Percentiles rank a stretch among this genome's conserved stretches.
Evolutionary conservation across 805 yeast species (phyloP).

Genomic region (Candida mattraensis): DNA sequence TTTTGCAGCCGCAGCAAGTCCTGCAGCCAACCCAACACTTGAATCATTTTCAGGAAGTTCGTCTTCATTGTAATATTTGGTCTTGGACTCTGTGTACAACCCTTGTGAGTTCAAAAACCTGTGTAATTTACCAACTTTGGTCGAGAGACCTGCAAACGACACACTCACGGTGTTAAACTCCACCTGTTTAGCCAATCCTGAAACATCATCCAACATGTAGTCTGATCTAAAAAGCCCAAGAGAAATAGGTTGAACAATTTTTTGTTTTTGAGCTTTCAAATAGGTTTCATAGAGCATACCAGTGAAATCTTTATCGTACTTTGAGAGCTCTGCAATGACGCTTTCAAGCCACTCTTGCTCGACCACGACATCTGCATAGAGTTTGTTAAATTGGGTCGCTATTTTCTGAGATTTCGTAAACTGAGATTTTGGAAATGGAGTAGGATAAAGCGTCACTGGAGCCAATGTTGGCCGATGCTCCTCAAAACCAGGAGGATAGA

Average conservation of each 20-base stretch:
- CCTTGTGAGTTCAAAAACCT: constrained; percentile 60
- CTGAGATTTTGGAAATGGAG: constrained; percentile 73
- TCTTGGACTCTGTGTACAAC: constrained; percentile 44
- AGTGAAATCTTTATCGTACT: constrained; percentile 74
- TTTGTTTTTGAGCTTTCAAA: constrained; percentile 44
- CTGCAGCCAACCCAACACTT: constrained; percentile 57
- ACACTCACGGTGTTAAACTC: constrained; percentile 96
- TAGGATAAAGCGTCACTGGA: constrained; percentile 88
- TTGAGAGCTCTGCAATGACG: constrained; percentile 54
- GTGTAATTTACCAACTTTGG: constrained; percentile 79
- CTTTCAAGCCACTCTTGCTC: constrained; percentile 59
- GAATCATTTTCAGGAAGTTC: constrained; percentile 69
- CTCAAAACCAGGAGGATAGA: constrained; percentile 65
- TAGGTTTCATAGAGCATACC: constrained; percentile 71
- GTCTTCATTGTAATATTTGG: constrained; percentile 44
- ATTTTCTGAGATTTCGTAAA: constrained; percentile 67
- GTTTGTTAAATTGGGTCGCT: constrained; percentile 66
- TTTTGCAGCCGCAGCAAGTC: constrained; percentile 64
- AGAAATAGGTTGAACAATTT: constrained; percentile 63
- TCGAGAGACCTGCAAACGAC: constrained; percentile 88
- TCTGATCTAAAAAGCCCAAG: constrained; percentile 90
- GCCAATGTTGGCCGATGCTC: constrained; percentile 56
- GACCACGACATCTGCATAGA: constrained; percentile 70
- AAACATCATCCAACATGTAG: constrained; percentile 62
- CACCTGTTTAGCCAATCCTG: constrained; percentile 78